Evolutionary conservation across 2,329 filamentous ascomycete species (phyloP).

Genomic region (Chalara sp.): DNA sequence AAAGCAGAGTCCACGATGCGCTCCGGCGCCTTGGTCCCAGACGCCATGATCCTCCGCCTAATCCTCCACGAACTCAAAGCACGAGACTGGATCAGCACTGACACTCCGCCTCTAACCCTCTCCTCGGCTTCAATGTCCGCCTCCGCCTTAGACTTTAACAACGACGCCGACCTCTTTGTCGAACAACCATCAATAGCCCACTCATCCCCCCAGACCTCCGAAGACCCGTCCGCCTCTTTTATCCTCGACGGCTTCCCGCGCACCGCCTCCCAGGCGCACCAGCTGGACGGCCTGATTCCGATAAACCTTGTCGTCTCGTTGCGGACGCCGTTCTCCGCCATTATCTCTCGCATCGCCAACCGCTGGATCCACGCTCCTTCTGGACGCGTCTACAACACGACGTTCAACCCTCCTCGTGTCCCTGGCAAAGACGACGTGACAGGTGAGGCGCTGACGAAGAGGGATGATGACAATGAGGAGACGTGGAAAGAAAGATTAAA

Average conservation of each 20-base stretch:
- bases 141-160: slow-evolving; percentile 9
- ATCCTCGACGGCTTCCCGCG: slow-evolving; percentile 95
- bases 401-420: slow-evolving; percentile 80
- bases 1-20: slow-evolving; percentile 88
- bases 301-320: slow-evolving; percentile 91
- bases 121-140: slow-evolving; percentile 25
- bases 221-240: slow-evolving; percentile 77
- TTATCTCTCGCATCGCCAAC: slow-evolving; percentile 82
- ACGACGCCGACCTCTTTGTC: slow-evolving; percentile 21
- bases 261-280: slow-evolving; percentile 71
- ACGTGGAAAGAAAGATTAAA: slow-evolving; percentile 75
- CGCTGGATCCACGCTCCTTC: slow-evolving; percentile 92
- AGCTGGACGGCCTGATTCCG: slow-evolving; percentile 76
- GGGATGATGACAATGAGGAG: slow-evolving; percentile 79
- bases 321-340: slow-evolving; percentile 77
- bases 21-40: slow-evolving; percentile 81
- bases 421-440: slow-evolving; percentile 83
- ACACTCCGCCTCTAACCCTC: slow-evolving; percentile 30
- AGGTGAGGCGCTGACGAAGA: slow-evolving; percentile 75
- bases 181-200: slow-evolving; percentile 25
- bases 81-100: slow-evolving; percentile 70
- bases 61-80: slow-evolving; percentile 84
- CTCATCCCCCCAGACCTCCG: slow-evolving; percentile 40
- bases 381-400: slow-evolving; percentile 90
- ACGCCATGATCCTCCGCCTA: slow-evolving; percentile 83